Conservation (phyloP, 352 stramenopile genomes). For the Pythium phragmitis region DNA sequence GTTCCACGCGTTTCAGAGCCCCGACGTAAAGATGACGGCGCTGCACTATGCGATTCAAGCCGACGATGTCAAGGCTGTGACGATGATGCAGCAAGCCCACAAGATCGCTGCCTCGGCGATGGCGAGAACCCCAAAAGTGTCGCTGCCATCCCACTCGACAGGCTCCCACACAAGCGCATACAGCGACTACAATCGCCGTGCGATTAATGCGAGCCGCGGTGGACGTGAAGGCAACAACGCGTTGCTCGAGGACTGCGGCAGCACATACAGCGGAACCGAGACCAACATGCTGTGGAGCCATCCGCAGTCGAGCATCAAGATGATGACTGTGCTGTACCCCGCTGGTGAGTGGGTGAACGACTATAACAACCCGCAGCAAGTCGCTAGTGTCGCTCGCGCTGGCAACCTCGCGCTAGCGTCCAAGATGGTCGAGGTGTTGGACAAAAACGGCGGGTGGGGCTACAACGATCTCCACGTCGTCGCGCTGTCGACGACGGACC, state of each 20-base stretch:
- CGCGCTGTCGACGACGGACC: constrained; percentile 37
- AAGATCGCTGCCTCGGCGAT: constrained; percentile 35
- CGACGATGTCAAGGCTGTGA: constrained; percentile 44
- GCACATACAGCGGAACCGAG: constrained; percentile 1
- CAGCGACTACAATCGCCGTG: constrained; percentile 78
- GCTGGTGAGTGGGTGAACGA: constrained; percentile 45
- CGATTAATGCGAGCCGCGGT: constrained; percentile 75
- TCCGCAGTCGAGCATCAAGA: constrained; percentile 40
- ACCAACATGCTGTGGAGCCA: constrained; percentile 36
- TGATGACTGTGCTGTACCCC: constrained; percentile 63
- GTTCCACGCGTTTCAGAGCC: constrained; percentile 45
- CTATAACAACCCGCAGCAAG: constrained; percentile 26
- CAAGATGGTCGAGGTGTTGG: constrained; percentile 50
- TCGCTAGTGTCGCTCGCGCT: constrained; percentile 31
- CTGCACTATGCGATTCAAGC: constrained; percentile 61
- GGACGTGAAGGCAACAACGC: constrained; percentile 79
- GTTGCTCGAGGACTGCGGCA: constrained; percentile 41
- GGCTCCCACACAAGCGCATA: constrained; percentile 71
- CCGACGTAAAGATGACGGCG: constrained; percentile 43
- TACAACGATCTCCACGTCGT: constrained; percentile 57
- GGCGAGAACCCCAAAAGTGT: constrained; percentile 35
- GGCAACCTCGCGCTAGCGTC: constrained; percentile 41
- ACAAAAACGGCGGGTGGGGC: constrained; percentile 46
- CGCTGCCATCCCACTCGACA: constrained; percentile 63
- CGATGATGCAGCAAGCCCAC: constrained; percentile 38